Evolutionary conservation across 2,329 filamentous ascomycete species (phyloP).

Genomic region (Verticillium longisporum): DNA sequence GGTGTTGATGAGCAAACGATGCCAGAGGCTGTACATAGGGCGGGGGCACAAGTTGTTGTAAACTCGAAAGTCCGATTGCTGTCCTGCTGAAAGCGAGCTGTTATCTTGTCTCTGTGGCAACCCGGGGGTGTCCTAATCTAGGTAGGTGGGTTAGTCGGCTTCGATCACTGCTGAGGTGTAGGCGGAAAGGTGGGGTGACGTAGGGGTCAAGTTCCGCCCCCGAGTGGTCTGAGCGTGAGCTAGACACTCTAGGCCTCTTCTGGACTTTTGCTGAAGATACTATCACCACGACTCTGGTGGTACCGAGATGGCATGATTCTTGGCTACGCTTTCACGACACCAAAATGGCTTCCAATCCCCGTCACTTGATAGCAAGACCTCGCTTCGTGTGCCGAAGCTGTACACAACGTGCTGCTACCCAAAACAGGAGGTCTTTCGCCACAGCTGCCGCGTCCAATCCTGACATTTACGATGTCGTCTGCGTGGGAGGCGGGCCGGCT

Average conservation of each 20-base stretch:
- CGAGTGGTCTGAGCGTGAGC: background rate
- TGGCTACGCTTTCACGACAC: background rate
- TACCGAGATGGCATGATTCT: slow-evolving; percentile 5
- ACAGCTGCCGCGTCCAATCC: slow-evolving; percentile 17
- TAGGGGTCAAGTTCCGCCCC: background rate
- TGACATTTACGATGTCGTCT: slow-evolving; percentile 89
- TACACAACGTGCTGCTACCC: slow-evolving; percentile 27
- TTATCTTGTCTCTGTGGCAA: slow-evolving; percentile 3
- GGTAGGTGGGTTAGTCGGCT: background rate
- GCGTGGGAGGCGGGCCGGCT: slow-evolving; percentile 82
- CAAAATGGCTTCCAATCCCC: slow-evolving; percentile 7
- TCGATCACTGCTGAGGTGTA: background rate
- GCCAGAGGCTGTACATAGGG: background rate
- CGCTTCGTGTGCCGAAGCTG: slow-evolving; percentile 42
- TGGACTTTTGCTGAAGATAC: background rate
- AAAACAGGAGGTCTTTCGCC: slow-evolving; percentile 17
- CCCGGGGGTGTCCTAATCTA: background rate
- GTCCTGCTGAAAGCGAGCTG: background rate
- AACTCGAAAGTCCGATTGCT: background rate
- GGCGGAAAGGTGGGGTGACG: slow-evolving; percentile 1
- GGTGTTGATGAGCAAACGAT: background rate
- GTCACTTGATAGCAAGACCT: slow-evolving; percentile 16
- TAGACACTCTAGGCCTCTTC: background rate
- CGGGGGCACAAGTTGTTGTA: background rate
- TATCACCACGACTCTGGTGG: background rate